phyloP scores from a whole-genome alignment of 2,329 filamentous ascomycete species.

The Aspergillus sp. region DNA sequence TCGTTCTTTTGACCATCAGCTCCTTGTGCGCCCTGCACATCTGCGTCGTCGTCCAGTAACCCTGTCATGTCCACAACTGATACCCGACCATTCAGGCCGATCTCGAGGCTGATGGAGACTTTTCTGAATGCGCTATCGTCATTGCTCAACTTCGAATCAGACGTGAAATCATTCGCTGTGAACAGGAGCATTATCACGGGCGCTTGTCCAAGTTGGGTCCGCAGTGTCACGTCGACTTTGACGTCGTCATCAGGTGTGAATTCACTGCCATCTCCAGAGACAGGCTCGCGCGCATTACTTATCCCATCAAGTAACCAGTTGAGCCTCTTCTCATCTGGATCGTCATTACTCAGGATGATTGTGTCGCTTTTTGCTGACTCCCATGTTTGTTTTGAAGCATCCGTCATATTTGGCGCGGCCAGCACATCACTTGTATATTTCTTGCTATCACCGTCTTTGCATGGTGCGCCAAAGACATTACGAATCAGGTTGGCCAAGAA shows the following conservation, averaged over 20 bases:
- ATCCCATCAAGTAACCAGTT: slow-evolving; percentile 47
- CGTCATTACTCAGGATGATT: slow-evolving; percentile 40
- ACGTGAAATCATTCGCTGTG: slow-evolving; percentile 19
- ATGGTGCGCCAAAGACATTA: slow-evolving; percentile 29
- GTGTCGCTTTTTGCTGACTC: slow-evolving; percentile 13
- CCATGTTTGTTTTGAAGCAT: slow-evolving; percentile 4
- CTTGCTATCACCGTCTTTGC: slow-evolving; percentile 13
- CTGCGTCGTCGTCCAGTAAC: slow-evolving; percentile 21
- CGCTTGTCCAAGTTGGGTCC: slow-evolving; percentile 37
- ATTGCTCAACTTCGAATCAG: slow-evolving; percentile 7
- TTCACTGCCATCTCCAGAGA: neutral
- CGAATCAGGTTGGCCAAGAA: slow-evolving; percentile 39
- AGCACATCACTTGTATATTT: neutral
- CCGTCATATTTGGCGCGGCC: neutral
- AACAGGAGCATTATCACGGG: slow-evolving; percentile 39
- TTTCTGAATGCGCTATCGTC: slow-evolving; percentile 16
- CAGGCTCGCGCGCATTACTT: slow-evolving; percentile 3
- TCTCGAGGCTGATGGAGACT: slow-evolving; percentile 36
- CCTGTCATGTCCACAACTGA: slow-evolving; percentile 38
- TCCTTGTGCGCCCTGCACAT: slow-evolving; percentile 16
- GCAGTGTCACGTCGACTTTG: slow-evolving; percentile 38
- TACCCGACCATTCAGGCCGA: slow-evolving; percentile 41
- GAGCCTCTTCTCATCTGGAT: slow-evolving; percentile 51
- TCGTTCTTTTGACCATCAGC: slow-evolving; percentile 16
- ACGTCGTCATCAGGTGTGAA: slow-evolving; percentile 20